Evolutionary conservation across 179 eudicot genomes (phyloP).

Genomic region (Beta lomatogona): DNA sequence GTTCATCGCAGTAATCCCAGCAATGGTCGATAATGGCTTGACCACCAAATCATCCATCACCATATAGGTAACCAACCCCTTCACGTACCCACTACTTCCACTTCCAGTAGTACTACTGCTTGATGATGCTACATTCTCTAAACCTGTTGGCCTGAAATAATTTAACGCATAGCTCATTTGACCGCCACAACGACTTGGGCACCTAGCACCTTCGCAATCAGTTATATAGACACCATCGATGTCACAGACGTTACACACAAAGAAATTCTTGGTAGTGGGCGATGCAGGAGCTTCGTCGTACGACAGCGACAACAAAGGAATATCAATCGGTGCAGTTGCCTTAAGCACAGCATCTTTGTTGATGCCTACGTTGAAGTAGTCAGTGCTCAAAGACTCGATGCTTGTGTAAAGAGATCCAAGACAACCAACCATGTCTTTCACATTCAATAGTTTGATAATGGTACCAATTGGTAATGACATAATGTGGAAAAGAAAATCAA

Average conservation of each 20-base stretch:
- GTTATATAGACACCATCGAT: no score
- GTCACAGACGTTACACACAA: no score
- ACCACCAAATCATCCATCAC: slow-evolving; percentile 43
- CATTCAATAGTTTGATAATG: neutral
- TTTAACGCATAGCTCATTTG: no score
- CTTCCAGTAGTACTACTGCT: no score
- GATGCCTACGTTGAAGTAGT: slow-evolving; percentile 19
- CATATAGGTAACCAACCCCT: slow-evolving; percentile 34
- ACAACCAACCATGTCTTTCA: slow-evolving; percentile 20
- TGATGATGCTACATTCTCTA: no score
- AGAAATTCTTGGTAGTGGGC: no score
- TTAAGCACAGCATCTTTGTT: slow-evolving; percentile 26
- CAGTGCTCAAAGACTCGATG: slow-evolving; percentile 21
- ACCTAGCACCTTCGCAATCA: no score
- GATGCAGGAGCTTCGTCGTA: no score
- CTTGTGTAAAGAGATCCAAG: slow-evolving; percentile 31
- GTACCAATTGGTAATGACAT: slow-evolving; percentile 29
- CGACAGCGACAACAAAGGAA: neutral
- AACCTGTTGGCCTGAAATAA: no score
- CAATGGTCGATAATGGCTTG: slow-evolving; percentile 41
- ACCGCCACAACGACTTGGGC: no score
- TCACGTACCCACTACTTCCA: neutral
- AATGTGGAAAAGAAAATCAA: slow-evolving; percentile 33
- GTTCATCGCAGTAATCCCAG: slow-evolving; percentile 35
- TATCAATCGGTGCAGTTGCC: neutral